phyloP scores from a whole-genome alignment of 345 rosid species.

The Carallia pectinifolia region DNA sequence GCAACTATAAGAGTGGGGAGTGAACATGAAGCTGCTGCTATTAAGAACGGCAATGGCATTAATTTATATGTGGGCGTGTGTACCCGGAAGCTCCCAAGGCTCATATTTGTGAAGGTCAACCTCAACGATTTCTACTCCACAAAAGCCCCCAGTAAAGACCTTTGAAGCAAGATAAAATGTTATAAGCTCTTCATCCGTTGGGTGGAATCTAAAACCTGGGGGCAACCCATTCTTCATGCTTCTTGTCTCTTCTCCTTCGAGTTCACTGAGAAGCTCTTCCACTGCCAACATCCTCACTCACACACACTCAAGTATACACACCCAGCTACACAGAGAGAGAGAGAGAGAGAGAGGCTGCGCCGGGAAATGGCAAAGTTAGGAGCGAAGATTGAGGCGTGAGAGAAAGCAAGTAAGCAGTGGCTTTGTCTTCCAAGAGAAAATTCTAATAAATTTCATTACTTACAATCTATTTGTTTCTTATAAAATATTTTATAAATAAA shows the following conservation, averaged over 20 bases:
- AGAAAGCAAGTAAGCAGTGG: constrained; percentile 34
- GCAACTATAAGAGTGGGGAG: no score
- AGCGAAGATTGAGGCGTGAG: neutral
- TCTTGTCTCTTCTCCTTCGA: constrained; percentile 52
- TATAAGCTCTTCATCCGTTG: constrained; percentile 93
- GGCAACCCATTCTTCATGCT: constrained; percentile 67
- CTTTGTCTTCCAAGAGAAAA: constrained; percentile 12
- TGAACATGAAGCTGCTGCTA: no score
- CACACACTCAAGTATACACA: constrained; percentile 13
- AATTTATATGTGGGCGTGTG: no score
- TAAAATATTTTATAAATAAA: no score
- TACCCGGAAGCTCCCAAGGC: constrained; percentile 99
- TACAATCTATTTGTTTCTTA: no score
- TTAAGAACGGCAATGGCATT: no score
- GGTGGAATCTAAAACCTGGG: constrained; percentile 95
- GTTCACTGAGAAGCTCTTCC: constrained; percentile 67
- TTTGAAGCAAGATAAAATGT: constrained; percentile 88
- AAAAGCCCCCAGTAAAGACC: constrained; percentile 67
- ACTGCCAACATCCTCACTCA: constrained; percentile 36
- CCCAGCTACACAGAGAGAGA: neutral
- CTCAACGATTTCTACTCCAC: constrained; percentile 75
- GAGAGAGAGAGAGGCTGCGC: neutral
- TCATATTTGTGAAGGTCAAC: constrained; percentile 93
- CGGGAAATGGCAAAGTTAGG: neutral
- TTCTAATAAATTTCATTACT: no score